Conservation (phyloP, 2,329 filamentous ascomycete genomes). For the Ophiostoma perfectum region DNA sequence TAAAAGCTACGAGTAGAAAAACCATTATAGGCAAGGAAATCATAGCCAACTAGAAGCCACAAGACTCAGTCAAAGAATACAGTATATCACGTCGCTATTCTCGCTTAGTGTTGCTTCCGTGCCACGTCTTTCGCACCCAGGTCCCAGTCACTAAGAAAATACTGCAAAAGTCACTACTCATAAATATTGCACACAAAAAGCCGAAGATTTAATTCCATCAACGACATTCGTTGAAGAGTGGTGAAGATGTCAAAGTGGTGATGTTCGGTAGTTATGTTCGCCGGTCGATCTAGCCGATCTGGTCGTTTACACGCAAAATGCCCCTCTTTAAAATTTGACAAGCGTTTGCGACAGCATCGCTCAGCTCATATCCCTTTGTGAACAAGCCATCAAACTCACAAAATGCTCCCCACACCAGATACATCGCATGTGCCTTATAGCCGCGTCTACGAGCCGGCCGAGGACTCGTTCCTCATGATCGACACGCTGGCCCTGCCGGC, state of each 20-base stretch:
- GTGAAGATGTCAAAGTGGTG: background rate
- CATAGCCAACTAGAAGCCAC: too few relatives aligned
- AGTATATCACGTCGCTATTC: too few relatives aligned
- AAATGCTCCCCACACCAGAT: conserved; percentile 90
- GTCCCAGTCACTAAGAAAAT: too few relatives aligned
- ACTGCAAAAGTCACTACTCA: too few relatives aligned
- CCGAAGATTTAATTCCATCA: too few relatives aligned
- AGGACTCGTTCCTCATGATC: conserved; percentile 91
- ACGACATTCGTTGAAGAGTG: background rate
- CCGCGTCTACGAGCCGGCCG: conserved; percentile 87
- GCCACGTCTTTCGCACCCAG: too few relatives aligned
- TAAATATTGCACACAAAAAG: too few relatives aligned
- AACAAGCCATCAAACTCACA: background rate
- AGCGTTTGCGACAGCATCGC: background rate
- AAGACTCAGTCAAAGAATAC: too few relatives aligned
- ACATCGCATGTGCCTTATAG: conserved; percentile 87
- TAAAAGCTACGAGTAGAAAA: too few relatives aligned
- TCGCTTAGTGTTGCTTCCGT: too few relatives aligned
- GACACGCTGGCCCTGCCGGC: conserved; percentile 74
- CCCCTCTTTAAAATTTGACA: conserved; percentile 11
- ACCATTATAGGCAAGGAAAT: too few relatives aligned
- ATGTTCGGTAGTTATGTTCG: background rate
- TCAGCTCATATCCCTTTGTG: background rate
- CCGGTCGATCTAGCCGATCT: too few relatives aligned
- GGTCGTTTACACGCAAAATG: conserved; percentile 1